Conservation (phyloP, 2,329 filamentous ascomycete genomes). For the Leptoxyphium fumago region DNA sequence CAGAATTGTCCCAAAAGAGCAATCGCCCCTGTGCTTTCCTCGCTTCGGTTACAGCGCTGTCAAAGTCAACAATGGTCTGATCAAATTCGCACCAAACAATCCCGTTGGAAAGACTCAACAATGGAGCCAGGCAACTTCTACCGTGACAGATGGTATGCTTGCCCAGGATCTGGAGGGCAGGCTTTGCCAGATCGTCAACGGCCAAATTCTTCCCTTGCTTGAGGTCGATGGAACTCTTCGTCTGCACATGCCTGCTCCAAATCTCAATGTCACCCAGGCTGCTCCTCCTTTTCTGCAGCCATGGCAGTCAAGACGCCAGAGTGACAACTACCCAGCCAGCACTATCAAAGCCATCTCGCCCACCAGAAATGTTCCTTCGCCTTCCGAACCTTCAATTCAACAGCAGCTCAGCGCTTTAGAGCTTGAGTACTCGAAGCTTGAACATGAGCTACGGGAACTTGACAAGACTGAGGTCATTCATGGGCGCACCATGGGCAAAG, state of each 20-base stretch:
- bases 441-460: conserved; percentile 21
- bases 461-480: conserved; percentile 24
- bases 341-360: neutral
- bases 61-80: conserved; percentile 22
- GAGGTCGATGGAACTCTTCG: conserved; percentile 19
- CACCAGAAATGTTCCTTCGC: conserved; percentile 1
- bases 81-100: conserved; percentile 23
- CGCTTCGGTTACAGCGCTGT: conserved; percentile 24
- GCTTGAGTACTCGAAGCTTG: conserved; percentile 21
- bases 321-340: neutral
- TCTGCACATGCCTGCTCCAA: conserved; percentile 22
- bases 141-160: conserved; percentile 23
- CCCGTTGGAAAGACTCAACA: conserved; percentile 13
- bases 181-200: conserved; percentile 23
- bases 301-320: neutral
- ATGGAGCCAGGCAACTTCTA: conserved; percentile 12
- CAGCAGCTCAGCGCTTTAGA: conserved; percentile 22
- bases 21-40: conserved; percentile 24
- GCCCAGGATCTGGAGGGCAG: conserved; percentile 21
- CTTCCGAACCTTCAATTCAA: conserved; percentile 12
- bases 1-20: conserved; percentile 35
- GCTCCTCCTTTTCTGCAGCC: neutral
- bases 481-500: conserved; percentile 17
- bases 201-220: conserved; percentile 19
- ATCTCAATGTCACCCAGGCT: conserved; percentile 16